Evolutionary conservation across 495 filamentous ascomycete genomes (phyloP), one percentile per base, ranked within the genome.

Genomic region (Tuber aestivum): DNA sequence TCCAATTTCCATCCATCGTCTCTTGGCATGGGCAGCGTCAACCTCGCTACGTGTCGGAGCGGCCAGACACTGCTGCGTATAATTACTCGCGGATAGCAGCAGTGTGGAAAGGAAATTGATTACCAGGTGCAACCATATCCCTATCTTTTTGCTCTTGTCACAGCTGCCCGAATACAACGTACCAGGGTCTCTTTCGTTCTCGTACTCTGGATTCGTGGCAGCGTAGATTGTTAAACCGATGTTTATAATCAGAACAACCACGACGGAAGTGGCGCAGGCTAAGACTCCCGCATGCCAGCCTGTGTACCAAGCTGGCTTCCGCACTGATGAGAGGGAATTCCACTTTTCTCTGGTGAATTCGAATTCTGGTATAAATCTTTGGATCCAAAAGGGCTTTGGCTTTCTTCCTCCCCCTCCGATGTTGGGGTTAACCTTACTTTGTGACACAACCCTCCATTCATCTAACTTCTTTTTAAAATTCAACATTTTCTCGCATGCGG

Each of bases 1-100:
- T 0, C 75, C 75, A 45, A 77, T 69, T 37, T 74, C 72, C 40
- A 77, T 40, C 75, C 72, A 77, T 40, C 70, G 38, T 40, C 42
- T 69, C 37, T 38, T 74, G n/a, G 41, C 75, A 70, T 77, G 72
- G 2, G 72, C 75, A 8, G 18, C 70, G 56, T 77, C 72, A 12
- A 74, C n/a, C 56, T 75, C 72, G 16, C 41, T 42, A 0, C 72
- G 40, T 12, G 75, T 74, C 3, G 72, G 75, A 1, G 75, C 75
- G 5, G 41, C 40, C 16, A 77, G 41, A n/a, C 50, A 70, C 68
- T 77, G 72, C 75, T 44, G 40, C 1, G 75, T 70, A 40, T 77
- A 75, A 56, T 75, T 75, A 41, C 74, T 71, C 12, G 32, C 74
- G 23, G 38, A 16, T 12, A 75, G 37, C 45, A 71, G 23, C 1